Evolutionary conservation across 1,139 yeast species (phyloP), one percentile per base, ranked within the genome.

Genomic region (Nadsonia commutata): DNA sequence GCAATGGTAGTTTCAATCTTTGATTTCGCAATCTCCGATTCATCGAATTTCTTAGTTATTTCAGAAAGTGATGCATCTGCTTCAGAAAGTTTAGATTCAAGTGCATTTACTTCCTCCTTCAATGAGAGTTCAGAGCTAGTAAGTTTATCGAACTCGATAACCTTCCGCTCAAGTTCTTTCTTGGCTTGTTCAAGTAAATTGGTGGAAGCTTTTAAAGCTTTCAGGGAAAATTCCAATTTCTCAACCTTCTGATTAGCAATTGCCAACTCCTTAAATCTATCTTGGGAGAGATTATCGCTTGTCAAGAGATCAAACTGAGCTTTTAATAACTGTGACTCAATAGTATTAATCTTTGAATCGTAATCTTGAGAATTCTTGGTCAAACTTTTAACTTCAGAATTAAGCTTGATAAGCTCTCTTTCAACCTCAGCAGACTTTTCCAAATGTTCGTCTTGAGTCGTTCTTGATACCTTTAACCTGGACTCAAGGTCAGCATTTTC

Each of bases 311-410:
- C 39, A 8, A 37, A 20, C 9, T 40, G 36, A 7, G 43, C 41
- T 20, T 42, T 38, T 18, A 37, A 33, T 8, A 43, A 22, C 16
- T 43, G 40, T 19, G 40, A 31, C 40, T 47, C 45, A 9, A 42
- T 45, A 17, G 39, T 57, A 57, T 45, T 55, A 55, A 17, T 59
- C 57, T 33, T 55, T 57, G 11, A 58, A 44, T 63, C 64, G 20
- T 65, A 47, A 44, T 60, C 65, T 9, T 50, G 53, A 22, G 40
- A 40, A 40, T 51, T 54, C 27, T 45, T 42, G 27, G 50, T 43
- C 31, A 48, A 20, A 2, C 44, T 40, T 6, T 43, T 44, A 13
- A 47, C 39, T 31, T 58, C 53, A 4, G 40, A 40, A 20, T 50
- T 47, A 23, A 54, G 38, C 16, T 50, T 43, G 3, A 48, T 45